Evolutionary conservation across 2,329 filamentous ascomycete species (phyloP), one percentile per base, ranked within the genome.

Genomic region (Zymoseptoria ardabiliae): DNA sequence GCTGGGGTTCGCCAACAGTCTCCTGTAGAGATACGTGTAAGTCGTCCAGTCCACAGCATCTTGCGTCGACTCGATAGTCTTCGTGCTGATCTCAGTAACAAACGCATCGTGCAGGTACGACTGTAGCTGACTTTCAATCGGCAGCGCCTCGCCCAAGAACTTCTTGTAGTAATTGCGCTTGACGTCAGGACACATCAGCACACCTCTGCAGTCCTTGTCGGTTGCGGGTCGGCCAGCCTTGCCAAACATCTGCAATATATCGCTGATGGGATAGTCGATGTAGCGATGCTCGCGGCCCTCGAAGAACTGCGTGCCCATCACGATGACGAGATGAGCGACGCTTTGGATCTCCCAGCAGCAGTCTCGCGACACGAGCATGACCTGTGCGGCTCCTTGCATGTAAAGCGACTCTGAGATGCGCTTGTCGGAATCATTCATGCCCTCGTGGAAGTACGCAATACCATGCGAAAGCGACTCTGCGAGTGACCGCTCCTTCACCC

Each of bases 151-250:
- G 68, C 94, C 93, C 65, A 99, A 78, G 79, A 99, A 99, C 76
- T 99, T 99, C 78, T 94, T 95, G 82, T 97, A 99, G 76, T 96
- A 99, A 63, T 97, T 92, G 45, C 94, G 87, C 81, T 96, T 97
- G 53, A 95, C 91, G 19, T 89, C 87, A 2, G 93, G 91, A 10
- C 97, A 85, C 94, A 99, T 97, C 51, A 99, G 81, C n/a, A 99
- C 90, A 66, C 93, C 95, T 62, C 90, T 90, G 52, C 89, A 88
- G 59, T 88, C 83, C 59, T 89, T 90, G 69, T 96, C 91, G 70
- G 86, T 82, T 3, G 87, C 83, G 1, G 91, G 85, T 49, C 89
- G 85, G 57, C 92, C 86, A 45, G 94, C 90, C 75, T 94, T 96
- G 67, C 94, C 94, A 68, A 97, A 96, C 93, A 99, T 99, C 71